Conservation (phyloP, 2,329 filamentous ascomycete genomes). For the Trichoderma lentiforme region DNA sequence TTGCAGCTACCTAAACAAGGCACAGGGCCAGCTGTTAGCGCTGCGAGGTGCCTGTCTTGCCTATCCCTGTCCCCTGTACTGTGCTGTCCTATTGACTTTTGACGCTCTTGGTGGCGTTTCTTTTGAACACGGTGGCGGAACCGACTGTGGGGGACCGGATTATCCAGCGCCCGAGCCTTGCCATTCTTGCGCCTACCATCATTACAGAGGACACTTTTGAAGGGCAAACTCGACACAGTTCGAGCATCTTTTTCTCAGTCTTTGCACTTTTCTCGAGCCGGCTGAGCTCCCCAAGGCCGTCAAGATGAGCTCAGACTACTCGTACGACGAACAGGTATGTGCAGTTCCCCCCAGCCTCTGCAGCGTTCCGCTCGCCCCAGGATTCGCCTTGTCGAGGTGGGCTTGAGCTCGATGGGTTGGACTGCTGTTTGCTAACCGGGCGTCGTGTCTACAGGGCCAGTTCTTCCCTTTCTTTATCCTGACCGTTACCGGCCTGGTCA, state of each 20-base stretch:
- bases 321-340: constrained; percentile 85
- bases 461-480: constrained; percentile 99
- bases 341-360: not conserved
- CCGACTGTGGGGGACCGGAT: constrained; percentile 28
- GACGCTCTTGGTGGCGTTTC: not conserved
- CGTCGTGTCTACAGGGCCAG: constrained; percentile 62
- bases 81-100: not conserved
- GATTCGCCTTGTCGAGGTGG: constrained; percentile 5
- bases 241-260: constrained; percentile 12
- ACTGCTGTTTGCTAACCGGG: constrained; percentile 9
- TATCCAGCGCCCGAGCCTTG: constrained; percentile 31
- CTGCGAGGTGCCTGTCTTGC: not conserved
- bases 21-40: constrained; percentile 4
- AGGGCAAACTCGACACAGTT: constrained; percentile 6
- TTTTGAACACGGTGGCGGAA: constrained; percentile 37
- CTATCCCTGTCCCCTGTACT: not conserved
- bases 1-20: not conserved
- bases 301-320: constrained; percentile 91
- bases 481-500: constrained; percentile 82
- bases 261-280: constrained; percentile 26
- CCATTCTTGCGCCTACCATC: constrained; percentile 13
- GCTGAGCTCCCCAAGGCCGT: constrained; percentile 36
- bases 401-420: not conserved
- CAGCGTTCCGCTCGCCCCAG: not conserved
- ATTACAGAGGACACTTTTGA: constrained; percentile 17